phyloP scores from a whole-genome alignment of 2,329 filamentous ascomycete genomes.

The Colletotrichum sp. region DNA sequence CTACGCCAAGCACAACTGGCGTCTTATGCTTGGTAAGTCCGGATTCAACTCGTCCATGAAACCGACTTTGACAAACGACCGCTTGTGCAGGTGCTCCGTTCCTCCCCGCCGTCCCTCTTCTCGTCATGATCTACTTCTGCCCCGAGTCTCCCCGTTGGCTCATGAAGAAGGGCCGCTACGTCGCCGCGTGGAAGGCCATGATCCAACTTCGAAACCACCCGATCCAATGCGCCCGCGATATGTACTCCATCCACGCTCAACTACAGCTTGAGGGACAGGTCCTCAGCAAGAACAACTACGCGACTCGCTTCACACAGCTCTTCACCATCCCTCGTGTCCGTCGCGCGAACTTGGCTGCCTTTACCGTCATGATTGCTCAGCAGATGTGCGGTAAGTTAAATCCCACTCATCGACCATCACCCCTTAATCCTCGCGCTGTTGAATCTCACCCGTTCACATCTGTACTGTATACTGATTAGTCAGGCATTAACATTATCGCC shows the following conservation, averaged over 20 bases:
- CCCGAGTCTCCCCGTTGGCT: constrained; percentile 71
- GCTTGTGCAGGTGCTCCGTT: constrained; percentile 10
- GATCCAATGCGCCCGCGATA: constrained; percentile 64
- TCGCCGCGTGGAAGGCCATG: constrained; percentile 63
- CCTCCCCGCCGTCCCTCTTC: constrained; percentile 56
- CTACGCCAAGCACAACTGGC: constrained; percentile 36
- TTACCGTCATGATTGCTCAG: constrained; percentile 80
- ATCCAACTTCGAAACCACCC: constrained; percentile 55
- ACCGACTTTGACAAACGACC: neutral
- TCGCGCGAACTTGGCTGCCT: constrained; percentile 77
- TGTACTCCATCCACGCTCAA: constrained; percentile 70
- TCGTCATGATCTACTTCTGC: constrained; percentile 67
- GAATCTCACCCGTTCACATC: neutral
- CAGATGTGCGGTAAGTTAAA: constrained; percentile 62
- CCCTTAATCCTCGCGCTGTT: neutral
- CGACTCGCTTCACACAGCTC: constrained; percentile 66
- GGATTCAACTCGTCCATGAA: neutral
- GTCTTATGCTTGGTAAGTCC: constrained; percentile 35
- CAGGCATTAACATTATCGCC: constrained; percentile 72
- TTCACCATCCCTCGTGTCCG: constrained; percentile 74
- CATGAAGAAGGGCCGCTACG: constrained; percentile 69
- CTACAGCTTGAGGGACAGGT: constrained; percentile 64
- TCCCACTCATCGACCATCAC: neutral
- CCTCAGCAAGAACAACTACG: constrained; percentile 57
- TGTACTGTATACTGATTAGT: neutral